Evolutionary conservation across 768 basidiomycete genomes (phyloP).

Genomic region (Filobasidium floriforme): DNA sequence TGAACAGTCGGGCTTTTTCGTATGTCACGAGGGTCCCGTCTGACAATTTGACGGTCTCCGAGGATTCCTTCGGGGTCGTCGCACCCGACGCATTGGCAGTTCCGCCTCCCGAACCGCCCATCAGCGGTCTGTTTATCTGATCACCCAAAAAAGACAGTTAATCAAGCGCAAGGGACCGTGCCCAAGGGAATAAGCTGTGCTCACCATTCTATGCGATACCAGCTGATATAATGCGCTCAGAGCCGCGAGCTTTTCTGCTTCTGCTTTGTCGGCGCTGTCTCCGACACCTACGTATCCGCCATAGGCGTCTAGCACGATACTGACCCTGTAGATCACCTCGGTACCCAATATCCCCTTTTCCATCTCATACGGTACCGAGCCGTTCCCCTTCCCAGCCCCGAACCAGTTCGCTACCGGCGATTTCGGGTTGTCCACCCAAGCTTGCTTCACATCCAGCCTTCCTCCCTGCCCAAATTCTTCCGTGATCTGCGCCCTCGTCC

Average conservation of each 20-base stretch:
- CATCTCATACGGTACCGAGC: slow-evolving; percentile 35
- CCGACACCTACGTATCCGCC: slow-evolving; percentile 55
- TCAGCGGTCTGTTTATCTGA: slow-evolving; percentile 1
- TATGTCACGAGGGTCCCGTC: slow-evolving; percentile 55
- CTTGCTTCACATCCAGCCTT: slow-evolving; percentile 29
- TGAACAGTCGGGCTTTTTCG: slow-evolving; percentile 74
- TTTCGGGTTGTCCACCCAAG: slow-evolving; percentile 51
- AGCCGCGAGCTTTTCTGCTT: slow-evolving; percentile 68
- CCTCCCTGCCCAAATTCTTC: slow-evolving; percentile 19
- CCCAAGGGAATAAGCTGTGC: slow-evolving; percentile 36
- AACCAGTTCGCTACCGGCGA: slow-evolving; percentile 52
- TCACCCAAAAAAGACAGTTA: background rate
- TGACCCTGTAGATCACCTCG: slow-evolving; percentile 46
- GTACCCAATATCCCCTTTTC: slow-evolving; percentile 41
- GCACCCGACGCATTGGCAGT: background rate
- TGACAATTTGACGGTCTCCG: slow-evolving; percentile 45
- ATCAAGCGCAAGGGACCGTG: background rate
- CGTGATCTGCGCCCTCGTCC: slow-evolving; percentile 28
- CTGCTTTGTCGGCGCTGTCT: slow-evolving; percentile 55
- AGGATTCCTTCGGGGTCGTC: background rate
- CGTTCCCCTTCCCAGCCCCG: slow-evolving; percentile 28
- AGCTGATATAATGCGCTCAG: slow-evolving; percentile 68
- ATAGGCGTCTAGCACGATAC: slow-evolving; percentile 34
- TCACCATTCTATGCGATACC: slow-evolving; percentile 57
- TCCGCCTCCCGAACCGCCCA: background rate